Base-by-base conservation (phyloP, 139 green algal genomes). In the Chlamydomonas schloesseri region DNA sequence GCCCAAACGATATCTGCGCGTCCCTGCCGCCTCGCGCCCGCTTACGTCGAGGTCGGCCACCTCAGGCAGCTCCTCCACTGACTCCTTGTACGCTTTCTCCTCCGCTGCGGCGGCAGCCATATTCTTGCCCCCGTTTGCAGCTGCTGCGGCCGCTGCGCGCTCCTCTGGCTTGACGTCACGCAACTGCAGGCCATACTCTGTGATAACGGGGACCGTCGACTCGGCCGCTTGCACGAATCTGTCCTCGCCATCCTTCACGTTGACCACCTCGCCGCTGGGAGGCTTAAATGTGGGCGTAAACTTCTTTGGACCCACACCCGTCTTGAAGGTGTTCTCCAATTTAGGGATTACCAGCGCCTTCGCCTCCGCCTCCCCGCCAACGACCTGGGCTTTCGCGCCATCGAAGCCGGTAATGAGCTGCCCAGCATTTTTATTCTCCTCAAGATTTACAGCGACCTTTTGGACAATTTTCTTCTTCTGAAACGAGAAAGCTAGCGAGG, bases 251-350 rank as follows among this genome's bases (percentile, higher is more conserved):
- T 64, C 72, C 34, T 69, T 85, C 0, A 92, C 47, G 0, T 88
- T 73, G 28, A 82, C 88, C 10, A 29, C 82, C 64, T 88, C 87
- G 33, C 29, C 36, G 9, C 85, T 73, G 14, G 89, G 88, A 0
- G 92, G 90, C 70, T 88, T 81, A 73, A 91, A 95, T 0, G 62
- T 87, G 21, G 92, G 92, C 29, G 82, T 86, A 21, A 94, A 93
- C 73, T 92, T 94, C 70, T 88, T 86, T 18, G 73, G 70, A 6
- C 89, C 91, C 0, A 91, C 88, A 14, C 89, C 89, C 5, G 85
- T 71, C 42, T 90, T 81, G 71, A 90, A 93, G 4, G 90, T 95
- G 87, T 95, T 95, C 46, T 90, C 89, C n/a, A 92, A 42, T 23
- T 79, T 88, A 14, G 90, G 88, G 9, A 95, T 92, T 1, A 95